Conservation (phyloP, 768 basidiomycete species). For the Macrolepiota fuliginosa region DNA sequence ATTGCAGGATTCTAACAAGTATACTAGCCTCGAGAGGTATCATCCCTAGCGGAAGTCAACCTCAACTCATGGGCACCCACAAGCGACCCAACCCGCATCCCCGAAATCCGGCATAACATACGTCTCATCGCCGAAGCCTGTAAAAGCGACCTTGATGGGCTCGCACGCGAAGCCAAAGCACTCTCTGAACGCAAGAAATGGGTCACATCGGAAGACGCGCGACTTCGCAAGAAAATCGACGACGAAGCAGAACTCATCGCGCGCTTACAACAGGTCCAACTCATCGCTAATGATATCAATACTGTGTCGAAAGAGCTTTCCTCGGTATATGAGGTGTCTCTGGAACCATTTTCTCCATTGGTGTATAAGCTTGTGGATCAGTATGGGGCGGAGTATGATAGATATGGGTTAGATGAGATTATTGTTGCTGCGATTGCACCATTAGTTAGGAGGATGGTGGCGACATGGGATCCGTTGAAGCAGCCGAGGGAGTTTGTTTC, state of each 20-base stretch:
- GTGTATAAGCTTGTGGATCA: constrained; percentile 73
- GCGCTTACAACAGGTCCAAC: constrained; percentile 72
- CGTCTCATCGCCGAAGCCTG: constrained; percentile 82
- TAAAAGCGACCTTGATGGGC: constrained; percentile 80
- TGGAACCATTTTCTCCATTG: constrained; percentile 70
- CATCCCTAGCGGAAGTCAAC: constrained; percentile 78
- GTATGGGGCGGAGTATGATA: constrained; percentile 72
- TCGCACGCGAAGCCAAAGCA: constrained; percentile 86
- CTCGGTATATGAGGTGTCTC: constrained; percentile 63
- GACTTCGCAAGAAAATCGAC: constrained; percentile 65
- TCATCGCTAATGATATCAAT: constrained; percentile 72
- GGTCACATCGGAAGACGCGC: constrained; percentile 64
- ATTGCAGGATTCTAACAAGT: constrained; percentile 2
- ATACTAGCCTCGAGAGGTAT: constrained; percentile 77
- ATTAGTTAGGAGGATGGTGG: constrained; percentile 67
- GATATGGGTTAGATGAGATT: constrained; percentile 83
- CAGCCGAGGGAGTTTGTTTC: constrained; percentile 65
- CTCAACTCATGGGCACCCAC: constrained; percentile 83
- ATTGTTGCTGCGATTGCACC: constrained; percentile 92
- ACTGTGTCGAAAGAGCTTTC: constrained; percentile 61
- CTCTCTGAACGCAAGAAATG: constrained; percentile 79
- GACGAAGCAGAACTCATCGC: constrained; percentile 79
- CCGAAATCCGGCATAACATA: constrained; percentile 96
- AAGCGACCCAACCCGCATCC: constrained; percentile 83
- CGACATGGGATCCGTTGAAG: constrained; percentile 81